Percentiles rank a stretch among this genome's conserved stretches.
Evolutionary conservation across 164 flowering plant genomes (phyloP).

Genomic region (Taxillus chinensis): DNA sequence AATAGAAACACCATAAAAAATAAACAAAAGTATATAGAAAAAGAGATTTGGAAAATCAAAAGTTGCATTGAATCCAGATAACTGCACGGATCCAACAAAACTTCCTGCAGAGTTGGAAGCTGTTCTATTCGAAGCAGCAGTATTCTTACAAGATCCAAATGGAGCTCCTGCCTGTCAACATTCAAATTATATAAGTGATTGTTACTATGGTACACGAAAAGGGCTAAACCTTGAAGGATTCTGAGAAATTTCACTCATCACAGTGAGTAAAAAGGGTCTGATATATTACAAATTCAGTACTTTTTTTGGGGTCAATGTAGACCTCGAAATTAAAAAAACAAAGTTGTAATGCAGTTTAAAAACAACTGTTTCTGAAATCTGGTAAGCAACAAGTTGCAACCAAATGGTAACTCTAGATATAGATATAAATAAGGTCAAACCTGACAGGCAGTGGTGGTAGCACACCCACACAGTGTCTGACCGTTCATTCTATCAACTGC

Average conservation of each 20-base stretch:
- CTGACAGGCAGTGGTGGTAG: constrained; percentile 72
- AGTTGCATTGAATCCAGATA: constrained; percentile 44
- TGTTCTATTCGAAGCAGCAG: constrained; percentile 26
- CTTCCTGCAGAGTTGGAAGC: constrained; percentile 30
- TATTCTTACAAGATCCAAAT: constrained; percentile 64
- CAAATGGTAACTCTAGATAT: background rate
- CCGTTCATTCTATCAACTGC: constrained; percentile 85
- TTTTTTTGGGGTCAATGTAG: background rate
- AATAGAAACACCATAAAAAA: constrained; percentile 13
- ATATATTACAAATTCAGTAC: background rate
- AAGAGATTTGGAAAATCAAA: constrained; percentile 14
- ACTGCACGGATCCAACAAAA: constrained; percentile 73
- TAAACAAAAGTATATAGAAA: constrained; percentile 12
- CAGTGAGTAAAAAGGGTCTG: background rate
- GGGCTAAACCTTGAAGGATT: background rate
- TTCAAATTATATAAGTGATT: constrained; percentile 1
- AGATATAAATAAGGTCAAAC: constrained; percentile 18
- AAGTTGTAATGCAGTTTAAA: background rate
- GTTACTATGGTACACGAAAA: background rate
- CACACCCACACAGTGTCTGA: constrained; percentile 71
- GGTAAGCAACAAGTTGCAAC: background rate
- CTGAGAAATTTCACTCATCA: background rate
- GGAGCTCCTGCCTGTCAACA: constrained; percentile 73
- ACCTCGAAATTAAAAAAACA: background rate
- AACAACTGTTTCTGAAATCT: background rate